Base-by-base conservation (phyloP, 257 asterid species). In the Henckelia pumila region DNA sequence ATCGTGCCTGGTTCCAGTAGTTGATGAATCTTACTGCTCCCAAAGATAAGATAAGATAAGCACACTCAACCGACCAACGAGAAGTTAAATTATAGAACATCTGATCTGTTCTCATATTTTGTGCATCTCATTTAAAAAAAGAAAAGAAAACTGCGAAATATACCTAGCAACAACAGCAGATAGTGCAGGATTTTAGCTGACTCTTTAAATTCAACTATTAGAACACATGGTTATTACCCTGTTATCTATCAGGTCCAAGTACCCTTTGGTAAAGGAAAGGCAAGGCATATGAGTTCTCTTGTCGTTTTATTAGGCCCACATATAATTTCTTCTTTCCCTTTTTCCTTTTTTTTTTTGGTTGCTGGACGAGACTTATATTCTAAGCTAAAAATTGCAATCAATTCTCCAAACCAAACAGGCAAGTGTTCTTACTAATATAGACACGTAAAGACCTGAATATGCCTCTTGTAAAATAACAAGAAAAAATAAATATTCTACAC, bases 401-500 rank as follows among this genome's bases (percentile, higher is more conserved):
- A 44, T 44, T 44, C 52, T 44, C 52, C 52, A 44, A 44, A 13
- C 14, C 7, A 14, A 13, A 44, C 52, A 11, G 20, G 21, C 59
- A 0, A 19, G 11, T 55, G 23, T 20, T 10, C 26, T 7, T 56
- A 7, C 28, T 20, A 66, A 59, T 44, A 64, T 26, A 59, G 26
- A 69, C 22, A 33, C 32, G 59, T 44, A 32, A 56, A 58, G 66
- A 59, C 56, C 16, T 8, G 32, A 33, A 69, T 56, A 56, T 23
- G 64, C 58, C 44, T 67, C 20, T 16, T 22, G 67, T 35, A 20
- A 35, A 22, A 35, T 5, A 56, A 8, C 24, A 20, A 56, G 28
- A 4, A 20, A 20, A 56, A 4, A 55, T 7, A 56, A 25, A 17
- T 49, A 33, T 32, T 22, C 56, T n/a, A 16, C 24, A 56, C 22